Conservation (phyloP, 2,329 filamentous ascomycete genomes). For the Xylariales sp. region DNA sequence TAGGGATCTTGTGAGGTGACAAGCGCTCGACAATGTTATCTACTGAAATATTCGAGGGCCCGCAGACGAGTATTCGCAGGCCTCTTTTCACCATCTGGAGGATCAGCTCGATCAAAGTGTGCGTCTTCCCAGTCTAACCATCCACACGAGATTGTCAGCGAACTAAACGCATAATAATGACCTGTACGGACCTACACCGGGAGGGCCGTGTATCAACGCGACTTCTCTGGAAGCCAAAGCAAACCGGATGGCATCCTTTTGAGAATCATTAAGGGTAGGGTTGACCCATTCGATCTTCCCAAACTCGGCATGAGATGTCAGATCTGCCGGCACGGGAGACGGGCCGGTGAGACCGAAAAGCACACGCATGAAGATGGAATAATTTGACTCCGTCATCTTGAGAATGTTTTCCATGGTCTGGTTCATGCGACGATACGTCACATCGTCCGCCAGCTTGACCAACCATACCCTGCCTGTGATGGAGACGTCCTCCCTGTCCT, state of each 20-base stretch:
- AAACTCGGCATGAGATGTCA: constrained; percentile 34
- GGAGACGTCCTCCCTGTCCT: constrained; percentile 47
- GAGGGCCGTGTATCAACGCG: constrained; percentile 89
- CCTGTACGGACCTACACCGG: constrained; percentile 53
- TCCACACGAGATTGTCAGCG: background rate
- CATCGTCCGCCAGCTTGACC: constrained; percentile 65
- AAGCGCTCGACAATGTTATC: constrained; percentile 97
- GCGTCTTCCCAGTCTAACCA: constrained; percentile 81
- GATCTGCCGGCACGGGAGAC: constrained; percentile 38
- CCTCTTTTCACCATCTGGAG: constrained; percentile 76
- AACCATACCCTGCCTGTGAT: constrained; percentile 53
- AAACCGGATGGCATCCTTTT: constrained; percentile 71
- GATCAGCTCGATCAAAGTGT: constrained; percentile 92
- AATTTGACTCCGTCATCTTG: constrained; percentile 53
- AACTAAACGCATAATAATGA: background rate
- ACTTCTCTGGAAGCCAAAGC: constrained; percentile 78
- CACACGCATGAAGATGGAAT: constrained; percentile 57
- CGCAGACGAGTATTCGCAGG: constrained; percentile 82
- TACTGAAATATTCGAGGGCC: constrained; percentile 93
- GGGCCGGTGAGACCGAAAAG: constrained; percentile 57
- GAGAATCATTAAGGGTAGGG: constrained; percentile 58
- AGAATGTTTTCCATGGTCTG: constrained; percentile 55
- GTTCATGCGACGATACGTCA: constrained; percentile 63
- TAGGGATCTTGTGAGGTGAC: constrained; percentile 76
- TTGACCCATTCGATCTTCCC: constrained; percentile 56